Evolutionary conservation across 106 monocot genomes (phyloP).

Genomic region (Narthecium ossifragum): DNA sequence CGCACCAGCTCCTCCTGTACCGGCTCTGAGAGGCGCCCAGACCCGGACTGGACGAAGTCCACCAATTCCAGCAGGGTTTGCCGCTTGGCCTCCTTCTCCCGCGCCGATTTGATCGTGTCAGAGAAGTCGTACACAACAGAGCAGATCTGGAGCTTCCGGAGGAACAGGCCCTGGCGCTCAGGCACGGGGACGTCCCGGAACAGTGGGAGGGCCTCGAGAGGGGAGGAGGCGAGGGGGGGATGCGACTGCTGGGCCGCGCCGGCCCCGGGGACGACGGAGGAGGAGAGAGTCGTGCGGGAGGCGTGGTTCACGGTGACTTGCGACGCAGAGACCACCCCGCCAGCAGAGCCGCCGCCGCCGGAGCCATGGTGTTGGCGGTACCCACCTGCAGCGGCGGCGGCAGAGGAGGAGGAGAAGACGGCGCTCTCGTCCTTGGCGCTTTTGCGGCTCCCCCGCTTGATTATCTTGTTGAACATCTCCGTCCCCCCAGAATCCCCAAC

Average conservation of each 20-base stretch:
- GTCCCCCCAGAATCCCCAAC: neutral
- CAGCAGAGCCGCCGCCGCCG: no score
- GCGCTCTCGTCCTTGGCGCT: conserved; percentile 20
- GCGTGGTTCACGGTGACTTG: conserved; percentile 28
- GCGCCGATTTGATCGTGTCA: conserved; percentile 20
- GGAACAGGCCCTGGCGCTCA: conserved; percentile 28
- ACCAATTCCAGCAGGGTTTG: conserved; percentile 41
- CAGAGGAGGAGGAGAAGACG: conserved; percentile 13
- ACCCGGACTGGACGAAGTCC: conserved; percentile 38
- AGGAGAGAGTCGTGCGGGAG: conserved; percentile 22
- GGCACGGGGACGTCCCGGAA: conserved; percentile 33
- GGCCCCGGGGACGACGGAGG: neutral
- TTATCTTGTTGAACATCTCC: conserved; percentile 14
- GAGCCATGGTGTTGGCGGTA: neutral
- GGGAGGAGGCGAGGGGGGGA: neutral
- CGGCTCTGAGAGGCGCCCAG: conserved; percentile 36
- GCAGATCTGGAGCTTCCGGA: conserved; percentile 49
- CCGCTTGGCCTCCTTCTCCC: conserved; percentile 46
- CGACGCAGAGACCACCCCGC: no score
- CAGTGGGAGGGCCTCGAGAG: conserved; percentile 30
- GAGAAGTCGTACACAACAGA: conserved; percentile 33
- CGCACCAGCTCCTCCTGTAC: conserved; percentile 63
- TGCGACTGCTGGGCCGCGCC: neutral
- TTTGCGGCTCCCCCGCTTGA: conserved; percentile 17
- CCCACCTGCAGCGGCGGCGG: conserved; percentile 4